phyloP scores from a whole-genome alignment of 768 basidiomycete genomes.

The Kwoniella dendrophila region DNA sequence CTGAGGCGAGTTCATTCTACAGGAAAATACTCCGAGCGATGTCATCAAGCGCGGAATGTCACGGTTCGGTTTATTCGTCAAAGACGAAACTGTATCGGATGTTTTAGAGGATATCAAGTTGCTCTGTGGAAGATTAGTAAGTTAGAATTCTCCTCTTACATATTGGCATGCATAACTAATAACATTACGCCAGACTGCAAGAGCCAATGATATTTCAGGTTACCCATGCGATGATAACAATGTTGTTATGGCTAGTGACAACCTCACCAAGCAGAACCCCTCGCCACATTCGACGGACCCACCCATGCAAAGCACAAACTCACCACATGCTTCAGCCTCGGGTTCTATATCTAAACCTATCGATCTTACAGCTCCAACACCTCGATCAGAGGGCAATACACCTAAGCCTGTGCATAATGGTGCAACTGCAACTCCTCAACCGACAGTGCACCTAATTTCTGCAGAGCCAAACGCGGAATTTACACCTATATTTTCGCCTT shows the following conservation, averaged over 20 bases:
- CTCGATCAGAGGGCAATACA: background rate
- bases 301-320: too few species aligned
- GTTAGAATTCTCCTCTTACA: background rate
- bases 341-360: conserved; percentile 10
- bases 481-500: background rate
- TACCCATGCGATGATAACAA: conserved; percentile 6
- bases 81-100: conserved; percentile 6
- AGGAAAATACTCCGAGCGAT: conserved; percentile 7
- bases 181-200: background rate
- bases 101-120: conserved; percentile 14
- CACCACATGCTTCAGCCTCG: too few species aligned
- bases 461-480: background rate
- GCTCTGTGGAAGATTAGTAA: conserved; percentile 9
- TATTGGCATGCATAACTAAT: background rate
- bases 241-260: background rate
- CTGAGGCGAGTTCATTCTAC: background rate
- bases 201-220: conserved; percentile 2
- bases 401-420: too few species aligned
- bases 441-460: background rate
- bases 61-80: background rate
- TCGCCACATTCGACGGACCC: too few species aligned
- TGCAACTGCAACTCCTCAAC: background rate
- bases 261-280: background rate
- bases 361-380: conserved; percentile 13
- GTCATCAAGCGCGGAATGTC: conserved; percentile 9